A percentile compares a stretch with the other conserved stretches of the same genome.
Evolutionary conservation across 352 stramenopile genomes (phyloP).

Genomic region (Phytophthora uliginosa): DNA sequence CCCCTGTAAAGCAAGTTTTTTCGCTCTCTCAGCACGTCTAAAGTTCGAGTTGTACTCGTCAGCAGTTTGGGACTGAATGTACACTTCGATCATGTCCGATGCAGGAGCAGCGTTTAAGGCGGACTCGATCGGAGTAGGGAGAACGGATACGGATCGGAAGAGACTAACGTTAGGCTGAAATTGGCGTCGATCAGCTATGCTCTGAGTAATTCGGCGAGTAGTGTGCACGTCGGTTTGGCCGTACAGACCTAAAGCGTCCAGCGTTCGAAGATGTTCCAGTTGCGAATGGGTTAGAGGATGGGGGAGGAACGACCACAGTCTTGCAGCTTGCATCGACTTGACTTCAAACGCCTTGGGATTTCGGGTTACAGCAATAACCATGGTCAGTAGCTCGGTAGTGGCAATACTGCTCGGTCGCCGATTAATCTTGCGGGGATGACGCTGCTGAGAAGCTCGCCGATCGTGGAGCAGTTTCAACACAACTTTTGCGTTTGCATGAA

Average conservation of each 20-base stretch:
- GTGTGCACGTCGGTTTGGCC: neutral
- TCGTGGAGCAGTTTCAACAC: conserved; percentile 3
- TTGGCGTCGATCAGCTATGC: neutral
- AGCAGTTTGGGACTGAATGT: neutral
- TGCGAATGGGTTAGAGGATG: conserved; percentile 11
- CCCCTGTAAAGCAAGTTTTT: conserved; percentile 5
- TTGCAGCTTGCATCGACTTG: neutral
- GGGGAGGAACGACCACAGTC: conserved; percentile 18
- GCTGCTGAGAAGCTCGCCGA: neutral
- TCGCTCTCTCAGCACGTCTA: neutral
- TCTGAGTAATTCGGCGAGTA: neutral
- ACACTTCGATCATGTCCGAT: neutral
- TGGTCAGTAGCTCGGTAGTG: neutral
- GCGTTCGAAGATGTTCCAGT: neutral
- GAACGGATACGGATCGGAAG: neutral
- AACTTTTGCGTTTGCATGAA: conserved; percentile 10
- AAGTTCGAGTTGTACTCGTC: neutral
- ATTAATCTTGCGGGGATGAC: neutral
- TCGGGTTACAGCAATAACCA: conserved; percentile 4
- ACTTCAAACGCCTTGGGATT: conserved; percentile 2
- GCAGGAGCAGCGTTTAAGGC: neutral
- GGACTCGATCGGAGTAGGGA: neutral
- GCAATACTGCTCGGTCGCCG: neutral
- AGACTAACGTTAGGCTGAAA: neutral
- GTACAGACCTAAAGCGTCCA: neutral